Evolutionary conservation across 192 early-diverging fungal genomes (phyloP).

Genomic region (Coemansia sp.): DNA sequence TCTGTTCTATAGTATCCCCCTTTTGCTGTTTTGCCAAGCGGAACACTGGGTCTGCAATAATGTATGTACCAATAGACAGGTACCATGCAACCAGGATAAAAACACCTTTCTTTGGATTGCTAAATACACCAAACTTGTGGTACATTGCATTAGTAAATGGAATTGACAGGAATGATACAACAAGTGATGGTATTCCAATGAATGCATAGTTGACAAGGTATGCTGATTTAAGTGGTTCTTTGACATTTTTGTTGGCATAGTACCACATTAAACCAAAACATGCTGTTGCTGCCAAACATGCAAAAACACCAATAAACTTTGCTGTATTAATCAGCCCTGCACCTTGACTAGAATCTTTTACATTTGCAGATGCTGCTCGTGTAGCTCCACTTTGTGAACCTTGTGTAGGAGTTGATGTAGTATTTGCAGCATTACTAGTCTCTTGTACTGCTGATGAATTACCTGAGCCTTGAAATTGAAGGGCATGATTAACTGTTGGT

Average conservation of each 20-base stretch:
- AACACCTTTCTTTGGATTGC: neutral
- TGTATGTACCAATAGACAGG: neutral
- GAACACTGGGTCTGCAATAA: neutral
- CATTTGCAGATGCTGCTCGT: too few species aligned
- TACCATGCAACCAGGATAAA: neutral
- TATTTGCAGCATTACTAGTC: too few species aligned
- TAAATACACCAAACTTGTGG: neutral
- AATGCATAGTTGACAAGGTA: slow-evolving; percentile 2
- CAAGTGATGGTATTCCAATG: neutral
- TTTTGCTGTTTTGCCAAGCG: neutral
- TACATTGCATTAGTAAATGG: neutral
- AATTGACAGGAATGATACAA: neutral
- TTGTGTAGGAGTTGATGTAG: too few species aligned
- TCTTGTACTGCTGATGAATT: too few species aligned
- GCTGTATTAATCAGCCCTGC: neutral
- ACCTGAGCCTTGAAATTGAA: too few species aligned
- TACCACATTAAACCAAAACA: neutral
- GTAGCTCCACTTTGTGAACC: too few species aligned
- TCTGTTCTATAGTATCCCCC: neutral
- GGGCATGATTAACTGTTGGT: too few species aligned
- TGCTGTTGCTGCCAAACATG: neutral
- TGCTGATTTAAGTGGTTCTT: neutral
- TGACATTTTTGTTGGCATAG: neutral
- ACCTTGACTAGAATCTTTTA: too few species aligned
- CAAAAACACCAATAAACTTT: neutral